Evolutionary conservation across 495 filamentous ascomycete species (phyloP), one percentile per base, ranked within the genome.

Genomic region (Lasiosphaeria ovina): DNA sequence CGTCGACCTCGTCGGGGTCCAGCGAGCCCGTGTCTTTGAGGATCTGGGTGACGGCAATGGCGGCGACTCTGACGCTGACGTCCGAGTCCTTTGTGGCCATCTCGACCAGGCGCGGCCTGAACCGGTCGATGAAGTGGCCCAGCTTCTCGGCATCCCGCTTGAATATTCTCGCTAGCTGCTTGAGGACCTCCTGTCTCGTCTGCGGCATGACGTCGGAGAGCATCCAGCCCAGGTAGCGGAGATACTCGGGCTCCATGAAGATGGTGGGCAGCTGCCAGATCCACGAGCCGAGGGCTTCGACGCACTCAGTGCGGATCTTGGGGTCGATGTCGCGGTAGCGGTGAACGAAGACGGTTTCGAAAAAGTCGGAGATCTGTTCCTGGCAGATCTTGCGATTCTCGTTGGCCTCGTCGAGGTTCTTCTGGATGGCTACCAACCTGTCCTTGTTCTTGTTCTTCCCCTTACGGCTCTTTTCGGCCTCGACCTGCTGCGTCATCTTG

Each of bases 141-240:
- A 98, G 74, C 31, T 88, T 87, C 57, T 84, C 86, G 32, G 91
- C 79, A 63, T 93, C 91, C 53, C 92, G 84, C 68, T 87, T 89
- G 70, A 90, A 89, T 3, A 98, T 78, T 55, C 82, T 86, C 3
- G 83, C 77, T 4, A 98, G 79, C 65, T 97, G 89, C 62, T 86
- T 89, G n/a, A 98, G 69, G 10, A 91, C 88, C 66, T 93, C 91
- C 11, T 84, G 76, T 48, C 94, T 81, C 1, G 88, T 90, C 6
- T 83, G 78, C 3, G 85, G 75, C 44, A 83, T 77, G 1, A 83
- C 75, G 71, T 98, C 94, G 3, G 92, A 93, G 32, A 98, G 80
- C 59, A 94, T 86, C 93, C 94, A 98, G 44, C 94, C 94, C 10
- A 98, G 79, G 66, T 98, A 98, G 36, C 94, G 89, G 47, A 98